Percentiles rank a stretch among this genome's conserved stretches.
These are phyloP conservation scores for Colletotrichum nymphaeae DNA, from an alignment of 2,329 filamentous ascomycete genomes.

Conservation along the genomic window DNA sequence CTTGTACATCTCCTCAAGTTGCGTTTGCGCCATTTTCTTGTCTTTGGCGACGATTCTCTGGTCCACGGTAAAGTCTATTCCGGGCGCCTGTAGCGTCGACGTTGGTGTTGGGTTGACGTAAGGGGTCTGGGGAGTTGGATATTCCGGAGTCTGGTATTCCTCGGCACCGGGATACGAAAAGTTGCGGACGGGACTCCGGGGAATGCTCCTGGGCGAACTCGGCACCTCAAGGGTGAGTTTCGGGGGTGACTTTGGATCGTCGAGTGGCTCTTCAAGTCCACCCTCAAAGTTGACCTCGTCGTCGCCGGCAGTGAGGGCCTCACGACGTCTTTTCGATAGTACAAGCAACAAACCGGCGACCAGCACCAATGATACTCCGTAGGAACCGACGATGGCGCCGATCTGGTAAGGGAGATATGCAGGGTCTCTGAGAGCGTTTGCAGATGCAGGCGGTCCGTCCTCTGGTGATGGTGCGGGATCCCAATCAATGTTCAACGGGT, in stretches of 20 bases:
- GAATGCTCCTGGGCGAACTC: constrained; percentile 38
- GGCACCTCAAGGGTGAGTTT: constrained; percentile 38
- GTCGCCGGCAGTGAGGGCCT: constrained; percentile 63
- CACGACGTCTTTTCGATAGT: constrained; percentile 66
- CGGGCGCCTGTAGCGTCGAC: constrained; percentile 62
- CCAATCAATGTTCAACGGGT: constrained; percentile 61
- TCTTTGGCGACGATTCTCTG: constrained; percentile 80
- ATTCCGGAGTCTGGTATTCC: constrained; percentile 46
- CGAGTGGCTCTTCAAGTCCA: constrained; percentile 34
- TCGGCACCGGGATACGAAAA: constrained; percentile 64
- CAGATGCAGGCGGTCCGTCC: constrained; percentile 69
- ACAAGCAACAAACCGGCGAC: constrained; percentile 75
- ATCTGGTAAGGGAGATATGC: constrained; percentile 83
- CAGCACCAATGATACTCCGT: constrained; percentile 81
- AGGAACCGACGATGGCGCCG: constrained; percentile 84
- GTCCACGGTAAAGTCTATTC: constrained; percentile 79
- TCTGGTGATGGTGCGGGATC: constrained; percentile 69
- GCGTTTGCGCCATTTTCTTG: constrained; percentile 78
- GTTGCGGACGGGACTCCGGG: constrained; percentile 51
- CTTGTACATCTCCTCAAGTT: constrained; percentile 91
- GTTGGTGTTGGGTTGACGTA: constrained; percentile 60
- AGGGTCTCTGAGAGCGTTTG: constrained; percentile 63
- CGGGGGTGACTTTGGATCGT: constrained; percentile 40
- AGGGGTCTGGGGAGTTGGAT: constrained; percentile 43
- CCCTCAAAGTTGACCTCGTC: constrained; percentile 57